A percentile compares a stretch with the other conserved stretches of the same genome.
phyloP scores from a whole-genome alignment of 805 yeast species.

The Candida mattraensis region DNA sequence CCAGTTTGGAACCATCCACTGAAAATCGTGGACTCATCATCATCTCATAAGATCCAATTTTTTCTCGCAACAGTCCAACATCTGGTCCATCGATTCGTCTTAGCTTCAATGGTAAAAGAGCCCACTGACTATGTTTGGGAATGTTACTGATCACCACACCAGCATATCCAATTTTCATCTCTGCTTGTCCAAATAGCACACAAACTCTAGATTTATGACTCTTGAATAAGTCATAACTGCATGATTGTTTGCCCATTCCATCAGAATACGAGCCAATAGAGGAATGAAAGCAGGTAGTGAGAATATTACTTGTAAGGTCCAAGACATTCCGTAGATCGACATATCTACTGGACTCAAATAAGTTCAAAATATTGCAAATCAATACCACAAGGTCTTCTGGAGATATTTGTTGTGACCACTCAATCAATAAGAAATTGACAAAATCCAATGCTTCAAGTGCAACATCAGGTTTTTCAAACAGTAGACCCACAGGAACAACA shows the following conservation, averaged over 20 bases:
- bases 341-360: conserved; percentile 5
- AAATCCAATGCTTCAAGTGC: conserved; percentile 22
- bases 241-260: conserved; percentile 4
- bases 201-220: conserved; percentile 16
- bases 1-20: conserved; percentile 15
- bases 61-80: conserved; percentile 5
- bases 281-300: conserved; percentile 19
- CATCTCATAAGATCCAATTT: conserved; percentile 10
- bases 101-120: conserved; percentile 16
- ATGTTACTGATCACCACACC: conserved; percentile 17
- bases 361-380: conserved; percentile 17
- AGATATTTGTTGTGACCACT: conserved; percentile 6
- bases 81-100: no score
- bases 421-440: conserved; percentile 25
- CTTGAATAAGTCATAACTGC: conserved; percentile 11
- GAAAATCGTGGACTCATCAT: conserved; percentile 22
- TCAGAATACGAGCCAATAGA: conserved; percentile 15
- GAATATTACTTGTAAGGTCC: conserved; percentile 23
- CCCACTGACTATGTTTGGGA: conserved; percentile 18
- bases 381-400: conserved; percentile 19
- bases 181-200: conserved; percentile 18
- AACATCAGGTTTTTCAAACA: background rate
- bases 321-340: conserved; percentile 19
- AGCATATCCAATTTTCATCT: conserved; percentile 20
- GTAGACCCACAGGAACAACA: conserved; percentile 13